Evolutionary conservation across 495 filamentous ascomycete genomes (phyloP), one percentile per base, ranked within the genome.

Genomic region (Penicillium paxilli): DNA sequence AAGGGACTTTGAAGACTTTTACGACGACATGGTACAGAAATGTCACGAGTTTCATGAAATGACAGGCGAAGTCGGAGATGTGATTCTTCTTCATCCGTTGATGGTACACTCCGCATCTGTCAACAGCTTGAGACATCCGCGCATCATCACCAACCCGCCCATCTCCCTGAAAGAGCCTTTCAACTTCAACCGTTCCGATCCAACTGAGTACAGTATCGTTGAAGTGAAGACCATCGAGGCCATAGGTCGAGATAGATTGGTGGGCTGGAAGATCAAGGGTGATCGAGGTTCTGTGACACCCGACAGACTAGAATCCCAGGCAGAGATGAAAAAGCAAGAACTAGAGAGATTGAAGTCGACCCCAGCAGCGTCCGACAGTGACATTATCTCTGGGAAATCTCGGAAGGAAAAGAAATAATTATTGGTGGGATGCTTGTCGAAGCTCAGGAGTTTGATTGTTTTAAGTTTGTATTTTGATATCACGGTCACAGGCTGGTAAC

Each of bases 111-210:
- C 80, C 5, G 80, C 83, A 19, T 83, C 81, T 8, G 75, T 75
- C 51, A 90, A 90, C 58, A 72, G 79, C 49, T 57, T 82, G 51
- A 73, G 87, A 28, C 72, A 70, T 23, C 73, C 82, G 6, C 75
- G 87, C 14, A 82, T 89, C 57, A 90, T 89, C 65, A 91, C 86
- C 38, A 92, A 91, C 62, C 86, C 87, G 16, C 83, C 84, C 0
- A 84, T 89, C 1, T 75, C 75, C 22, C 62, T 90, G 35, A 84
- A 75, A 23, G 69, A 83, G 64, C 85, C 86, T 11, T 88, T 89
- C 64, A 64, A 74, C 44, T 87, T 89, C 50, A 77, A 87, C 50
- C 73, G 85, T n/a, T 66, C 78, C 16, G 80, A 87, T 52, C 69
- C 63, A 1, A 58, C 47, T 20, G 55, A 83, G 1, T 90, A 86